Percentiles rank a stretch among this genome's conserved stretches.
phyloP scores from a whole-genome alignment of 2,329 filamentous ascomycete species.

The Pseudogymnoascus destructans region DNA sequence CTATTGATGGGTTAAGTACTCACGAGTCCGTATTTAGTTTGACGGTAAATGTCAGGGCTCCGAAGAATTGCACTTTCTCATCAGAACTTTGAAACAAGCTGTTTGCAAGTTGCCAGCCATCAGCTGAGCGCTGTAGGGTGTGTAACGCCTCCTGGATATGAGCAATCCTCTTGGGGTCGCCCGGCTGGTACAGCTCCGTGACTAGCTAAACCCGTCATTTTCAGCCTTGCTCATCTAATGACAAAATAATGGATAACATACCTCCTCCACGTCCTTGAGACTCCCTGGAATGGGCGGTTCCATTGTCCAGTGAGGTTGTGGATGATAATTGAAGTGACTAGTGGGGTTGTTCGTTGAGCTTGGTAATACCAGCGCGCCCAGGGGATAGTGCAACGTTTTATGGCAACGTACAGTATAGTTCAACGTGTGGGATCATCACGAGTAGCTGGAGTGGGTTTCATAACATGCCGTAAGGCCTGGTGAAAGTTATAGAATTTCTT shows the following conservation, averaged over 20 bases:
- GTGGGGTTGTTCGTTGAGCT: neutral
- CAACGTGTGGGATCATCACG: neutral
- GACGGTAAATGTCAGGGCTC: conserved; percentile 80
- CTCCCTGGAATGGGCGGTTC: neutral
- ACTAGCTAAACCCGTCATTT: conserved; percentile 28
- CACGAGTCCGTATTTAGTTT: conserved; percentile 89
- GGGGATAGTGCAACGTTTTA: neutral
- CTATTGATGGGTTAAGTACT: conserved; percentile 16
- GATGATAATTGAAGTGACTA: neutral
- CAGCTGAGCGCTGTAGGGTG: conserved; percentile 60
- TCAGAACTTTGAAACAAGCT: conserved; percentile 55
- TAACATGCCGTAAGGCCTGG: neutral
- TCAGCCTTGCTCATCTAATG: neutral
- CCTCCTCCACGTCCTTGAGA: neutral
- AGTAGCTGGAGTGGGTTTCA: neutral
- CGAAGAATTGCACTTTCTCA: conserved; percentile 78
- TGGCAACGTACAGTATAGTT: conserved; percentile 3
- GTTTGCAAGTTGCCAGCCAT: conserved; percentile 79
- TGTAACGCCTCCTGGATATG: conserved; percentile 64
- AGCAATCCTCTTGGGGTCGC: conserved; percentile 30
- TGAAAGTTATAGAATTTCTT: conserved; percentile 3
- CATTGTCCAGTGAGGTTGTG: neutral
- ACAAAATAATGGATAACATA: neutral
- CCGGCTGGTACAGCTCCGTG: conserved; percentile 36
- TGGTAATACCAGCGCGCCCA: neutral